Conservation (phyloP, 2,329 filamentous ascomycete genomes). For the Diplodia seriata region DNA sequence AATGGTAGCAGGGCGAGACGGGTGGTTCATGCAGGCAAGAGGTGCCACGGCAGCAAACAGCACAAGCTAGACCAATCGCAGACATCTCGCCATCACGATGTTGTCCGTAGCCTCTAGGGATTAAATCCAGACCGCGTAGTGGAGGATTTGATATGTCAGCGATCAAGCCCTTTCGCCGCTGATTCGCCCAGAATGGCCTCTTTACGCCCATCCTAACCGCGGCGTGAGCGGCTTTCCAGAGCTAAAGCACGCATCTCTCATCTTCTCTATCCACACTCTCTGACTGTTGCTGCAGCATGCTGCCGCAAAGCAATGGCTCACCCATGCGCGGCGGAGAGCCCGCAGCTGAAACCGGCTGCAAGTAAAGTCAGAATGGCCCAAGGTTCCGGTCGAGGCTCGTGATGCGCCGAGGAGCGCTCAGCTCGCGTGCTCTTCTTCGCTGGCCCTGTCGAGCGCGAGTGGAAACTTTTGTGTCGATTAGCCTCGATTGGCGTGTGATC, state of each 20-base stretch:
- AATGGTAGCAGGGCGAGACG: constrained; percentile 9
- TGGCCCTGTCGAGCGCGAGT: constrained; percentile 6
- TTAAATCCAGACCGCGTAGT: constrained; percentile 2
- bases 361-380: constrained; percentile 4
- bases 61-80: constrained; percentile 5
- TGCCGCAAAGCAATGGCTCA: background rate
- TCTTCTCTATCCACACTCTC: background rate
- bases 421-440: constrained; percentile 3
- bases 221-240: background rate
- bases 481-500: constrained; percentile 8
- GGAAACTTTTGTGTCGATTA: constrained; percentile 17
- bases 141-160: constrained; percentile 20
- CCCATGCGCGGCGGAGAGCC: background rate
- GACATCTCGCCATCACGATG: background rate
- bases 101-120: constrained; percentile 5
- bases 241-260: background rate
- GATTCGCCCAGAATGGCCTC: background rate
- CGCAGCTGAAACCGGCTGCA: constrained; percentile 23
- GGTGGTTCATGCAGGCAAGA: constrained; percentile 23
- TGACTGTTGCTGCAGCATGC: background rate
- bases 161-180: background rate
- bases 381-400: background rate
- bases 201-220: constrained; percentile 4
- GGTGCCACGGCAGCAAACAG: constrained; percentile 23
- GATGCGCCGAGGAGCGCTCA: background rate